phyloP scores from a whole-genome alignment of 108 stramenopile genomes.

The Cyclotella choctawhatcheeana region DNA sequence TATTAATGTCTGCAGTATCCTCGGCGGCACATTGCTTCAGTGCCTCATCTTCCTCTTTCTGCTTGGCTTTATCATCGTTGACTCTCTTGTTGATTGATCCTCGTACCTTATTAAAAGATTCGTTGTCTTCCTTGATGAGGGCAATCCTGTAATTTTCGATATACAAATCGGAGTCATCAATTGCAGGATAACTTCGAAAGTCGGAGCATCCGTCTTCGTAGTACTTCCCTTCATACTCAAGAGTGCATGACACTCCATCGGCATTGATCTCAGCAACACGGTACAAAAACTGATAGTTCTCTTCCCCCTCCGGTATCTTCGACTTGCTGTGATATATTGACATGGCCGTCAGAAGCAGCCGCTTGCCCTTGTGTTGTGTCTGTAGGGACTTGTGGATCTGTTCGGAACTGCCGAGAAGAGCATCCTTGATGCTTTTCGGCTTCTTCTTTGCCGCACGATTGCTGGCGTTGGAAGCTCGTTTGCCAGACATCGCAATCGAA shows the following conservation, averaged over 20 bases:
- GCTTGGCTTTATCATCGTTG: neutral
- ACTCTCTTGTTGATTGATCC: neutral
- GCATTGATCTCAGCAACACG: neutral
- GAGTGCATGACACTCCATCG: neutral
- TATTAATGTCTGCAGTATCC: neutral
- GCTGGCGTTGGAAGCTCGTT: too few species aligned
- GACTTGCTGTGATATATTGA: neutral
- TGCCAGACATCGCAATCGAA: too few species aligned
- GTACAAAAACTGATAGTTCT: neutral
- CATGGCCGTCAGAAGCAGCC: neutral
- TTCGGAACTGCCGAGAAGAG: neutral
- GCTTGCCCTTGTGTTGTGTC: neutral
- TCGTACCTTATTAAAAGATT: neutral
- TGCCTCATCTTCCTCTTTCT: neutral
- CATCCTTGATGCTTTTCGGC: neutral
- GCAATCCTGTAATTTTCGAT: neutral
- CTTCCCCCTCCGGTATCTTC: neutral
- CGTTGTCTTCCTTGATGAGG: conserved; percentile 1
- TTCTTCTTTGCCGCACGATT: too few species aligned
- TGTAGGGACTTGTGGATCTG: neutral
- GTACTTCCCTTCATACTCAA: neutral
- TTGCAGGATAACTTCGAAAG: neutral
- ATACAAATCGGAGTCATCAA: neutral
- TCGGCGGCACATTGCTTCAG: neutral
- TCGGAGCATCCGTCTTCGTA: neutral